phyloP scores from a whole-genome alignment of 2,329 filamentous ascomycete species.

The Madurella fahalii region DNA sequence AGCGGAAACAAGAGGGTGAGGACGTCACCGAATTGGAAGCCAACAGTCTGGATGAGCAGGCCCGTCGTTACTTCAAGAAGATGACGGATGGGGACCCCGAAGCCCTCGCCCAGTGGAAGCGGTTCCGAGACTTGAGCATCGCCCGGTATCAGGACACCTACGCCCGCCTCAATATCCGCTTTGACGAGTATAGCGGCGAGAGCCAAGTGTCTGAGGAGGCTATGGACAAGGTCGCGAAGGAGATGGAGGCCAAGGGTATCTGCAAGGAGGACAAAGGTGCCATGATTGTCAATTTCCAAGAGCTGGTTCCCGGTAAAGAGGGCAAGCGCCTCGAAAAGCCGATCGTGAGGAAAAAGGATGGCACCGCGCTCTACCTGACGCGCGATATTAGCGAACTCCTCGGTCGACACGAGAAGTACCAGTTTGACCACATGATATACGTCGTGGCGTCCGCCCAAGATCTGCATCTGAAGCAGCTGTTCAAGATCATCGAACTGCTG shows the following conservation, averaged over 20 bases:
- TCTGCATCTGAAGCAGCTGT: conserved; percentile 68
- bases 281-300: conserved; percentile 66
- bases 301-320: conserved; percentile 61
- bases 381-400: conserved; percentile 73
- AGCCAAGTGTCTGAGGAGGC: conserved; percentile 64
- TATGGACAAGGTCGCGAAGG: conserved; percentile 60
- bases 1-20: conserved; percentile 49
- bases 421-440: conserved; percentile 78
- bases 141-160: conserved; percentile 64
- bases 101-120: conserved; percentile 59
- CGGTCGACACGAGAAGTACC: conserved; percentile 57
- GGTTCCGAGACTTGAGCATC: conserved; percentile 65
- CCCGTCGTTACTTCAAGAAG: conserved; percentile 66
- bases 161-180: conserved; percentile 65
- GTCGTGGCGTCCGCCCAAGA: conserved; percentile 71
- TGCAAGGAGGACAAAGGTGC: conserved; percentile 69
- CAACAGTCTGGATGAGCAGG: conserved; percentile 66
- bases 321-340: conserved; percentile 68
- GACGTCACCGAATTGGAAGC: conserved; percentile 47
- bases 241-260: conserved; percentile 61
- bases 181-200: conserved; percentile 72
- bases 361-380: conserved; percentile 73
- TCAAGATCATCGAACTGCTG: conserved; percentile 72
- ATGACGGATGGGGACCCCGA: conserved; percentile 64
- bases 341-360: conserved; percentile 68